Evolutionary conservation across 305 asterid species (phyloP), one percentile per base, ranked within the genome.

Genomic region (Withania somnifera): DNA sequence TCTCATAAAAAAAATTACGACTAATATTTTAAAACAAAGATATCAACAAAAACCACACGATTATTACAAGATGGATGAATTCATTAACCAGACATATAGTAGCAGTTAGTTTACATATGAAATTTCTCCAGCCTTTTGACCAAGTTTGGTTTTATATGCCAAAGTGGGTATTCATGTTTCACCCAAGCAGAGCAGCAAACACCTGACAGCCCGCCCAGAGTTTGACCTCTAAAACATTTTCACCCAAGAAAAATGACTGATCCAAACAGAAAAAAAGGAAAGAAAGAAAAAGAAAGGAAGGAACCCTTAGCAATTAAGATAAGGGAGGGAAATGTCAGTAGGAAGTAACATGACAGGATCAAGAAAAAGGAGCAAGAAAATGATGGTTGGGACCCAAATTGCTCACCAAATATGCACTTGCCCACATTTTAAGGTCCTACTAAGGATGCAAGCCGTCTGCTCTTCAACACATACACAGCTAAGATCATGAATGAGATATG

Each of bases 381-480:
- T 85, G 87, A 85, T 45, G 45, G 80, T 84, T 75, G 87, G 90
- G 90, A 77, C 87, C 90, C 90, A 82, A 84, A 60, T 84, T 81
- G 69, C 81, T 80, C 79, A 86, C 84, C 85, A 82, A 81, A 84
- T 88, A 85, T 82, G 86, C 83, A 76, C 56, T 77, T 67, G 51
- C 28, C 60, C 68, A 83, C 61, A 84, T 84, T 81, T 11, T 69
- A n/a, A 50, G 86, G 86, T 3, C 87, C 89, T 73, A 81, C 52
- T 56, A 3, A 40, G 13, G 76, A 63, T 28, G 14, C 40, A 54
- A 6, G 19, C 2, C 40, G 14, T 26, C 22, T 61, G 69, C 20
- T 26, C 19, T 60, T 60, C 68, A 26, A 61, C 68, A 61, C 22
- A 47, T 50, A 73, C 17, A 73, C 79, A 73, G 79, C 79, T 73